phyloP scores from a whole-genome alignment of 805 yeast species.

The Ogataea wickerhamii region DNA sequence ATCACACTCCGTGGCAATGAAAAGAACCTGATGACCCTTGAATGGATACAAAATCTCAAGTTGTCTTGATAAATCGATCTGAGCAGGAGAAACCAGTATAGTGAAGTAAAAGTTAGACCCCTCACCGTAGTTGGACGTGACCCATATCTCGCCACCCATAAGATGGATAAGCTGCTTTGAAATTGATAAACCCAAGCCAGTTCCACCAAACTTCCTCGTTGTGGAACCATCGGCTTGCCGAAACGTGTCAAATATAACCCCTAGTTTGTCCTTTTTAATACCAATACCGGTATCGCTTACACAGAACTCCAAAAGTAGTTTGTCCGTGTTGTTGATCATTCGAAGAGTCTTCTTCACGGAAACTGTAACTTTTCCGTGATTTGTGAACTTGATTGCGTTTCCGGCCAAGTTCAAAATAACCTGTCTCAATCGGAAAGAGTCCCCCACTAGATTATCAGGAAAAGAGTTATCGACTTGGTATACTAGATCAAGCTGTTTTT shows the following conservation, averaged over 20 bases:
- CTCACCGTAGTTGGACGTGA: slow-evolving; percentile 69
- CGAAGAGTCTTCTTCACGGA: slow-evolving; percentile 56
- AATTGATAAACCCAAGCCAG: slow-evolving; percentile 84
- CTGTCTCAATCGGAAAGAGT: slow-evolving; percentile 82
- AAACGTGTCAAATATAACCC: slow-evolving; percentile 82
- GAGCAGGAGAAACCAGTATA: slow-evolving; percentile 71
- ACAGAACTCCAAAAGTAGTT: slow-evolving; percentile 69
- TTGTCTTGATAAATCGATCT: slow-evolving; percentile 56
- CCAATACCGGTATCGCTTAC: slow-evolving; percentile 92
- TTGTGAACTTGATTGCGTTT: slow-evolving; percentile 85
- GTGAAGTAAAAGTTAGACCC: slow-evolving; percentile 86
- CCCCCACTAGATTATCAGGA: slow-evolving; percentile 85
- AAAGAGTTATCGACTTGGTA: slow-evolving; percentile 83
- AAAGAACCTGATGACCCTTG: slow-evolving; percentile 62
- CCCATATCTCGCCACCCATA: slow-evolving; percentile 96
- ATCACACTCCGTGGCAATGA: slow-evolving; percentile 64
- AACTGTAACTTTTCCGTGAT: slow-evolving; percentile 74
- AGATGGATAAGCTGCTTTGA: slow-evolving; percentile 82
- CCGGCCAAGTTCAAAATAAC: slow-evolving; percentile 85
- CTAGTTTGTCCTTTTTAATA: slow-evolving; percentile 78
- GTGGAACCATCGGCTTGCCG: slow-evolving; percentile 95
- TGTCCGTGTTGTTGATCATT: slow-evolving; percentile 38
- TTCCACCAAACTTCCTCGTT: slow-evolving; percentile 89
- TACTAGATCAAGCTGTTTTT: slow-evolving; percentile 73
- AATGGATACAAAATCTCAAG: slow-evolving; percentile 71